phyloP scores from a whole-genome alignment of 2,329 filamentous ascomycete genomes.

The Fusarium sambucinum region DNA sequence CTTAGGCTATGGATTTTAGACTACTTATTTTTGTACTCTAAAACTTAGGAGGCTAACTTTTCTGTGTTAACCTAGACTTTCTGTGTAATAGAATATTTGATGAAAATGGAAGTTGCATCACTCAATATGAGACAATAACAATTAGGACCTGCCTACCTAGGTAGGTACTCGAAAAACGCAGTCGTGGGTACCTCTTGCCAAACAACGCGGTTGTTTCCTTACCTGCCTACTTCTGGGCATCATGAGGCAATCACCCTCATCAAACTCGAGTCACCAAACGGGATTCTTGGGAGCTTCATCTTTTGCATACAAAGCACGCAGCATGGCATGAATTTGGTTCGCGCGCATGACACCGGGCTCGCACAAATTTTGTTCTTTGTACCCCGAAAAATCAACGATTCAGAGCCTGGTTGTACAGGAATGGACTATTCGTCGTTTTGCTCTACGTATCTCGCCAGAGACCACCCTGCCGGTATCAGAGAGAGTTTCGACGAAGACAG shows the following conservation, averaged over 20 bases:
- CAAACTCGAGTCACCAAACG: background rate
- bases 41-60: no score
- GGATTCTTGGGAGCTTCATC: background rate
- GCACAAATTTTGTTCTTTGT: background rate
- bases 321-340: background rate
- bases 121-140: background rate
- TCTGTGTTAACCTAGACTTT: background rate
- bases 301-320: background rate
- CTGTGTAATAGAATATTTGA: background rate
- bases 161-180: no score
- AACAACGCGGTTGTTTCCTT: background rate
- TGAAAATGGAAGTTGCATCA: background rate
- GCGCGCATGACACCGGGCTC: background rate
- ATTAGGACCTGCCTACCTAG: background rate
- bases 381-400: background rate
- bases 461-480: background rate
- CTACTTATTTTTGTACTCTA: no score
- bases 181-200: background rate
- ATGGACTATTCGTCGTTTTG: constrained; percentile 20
- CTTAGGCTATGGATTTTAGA: no score
- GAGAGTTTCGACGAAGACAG: constrained; percentile 44
- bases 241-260: background rate
- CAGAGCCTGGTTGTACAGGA: constrained; percentile 1
- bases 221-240: background rate
- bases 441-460: background rate